Percentiles rank a stretch among this genome's conserved stretches.
phyloP scores from a whole-genome alignment of 495 filamentous ascomycete genomes.

The Cenococcum geophilum region DNA sequence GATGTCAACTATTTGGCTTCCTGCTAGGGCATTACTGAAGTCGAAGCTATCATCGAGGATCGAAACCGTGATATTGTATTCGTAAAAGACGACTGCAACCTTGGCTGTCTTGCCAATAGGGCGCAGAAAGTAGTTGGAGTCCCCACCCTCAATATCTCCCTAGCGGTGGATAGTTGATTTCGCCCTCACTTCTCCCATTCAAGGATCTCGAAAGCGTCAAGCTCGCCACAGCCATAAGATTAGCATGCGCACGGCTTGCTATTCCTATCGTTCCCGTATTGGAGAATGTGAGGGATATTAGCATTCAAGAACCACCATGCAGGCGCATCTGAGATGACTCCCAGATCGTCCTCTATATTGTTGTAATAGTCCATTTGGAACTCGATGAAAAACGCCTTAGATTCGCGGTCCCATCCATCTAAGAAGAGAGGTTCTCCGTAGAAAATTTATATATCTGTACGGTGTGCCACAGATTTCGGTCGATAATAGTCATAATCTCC shows the following conservation, averaged over 20 bases:
- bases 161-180: slow-evolving; percentile 55
- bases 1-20: slow-evolving; percentile 10
- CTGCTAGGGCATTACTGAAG: slow-evolving; percentile 7
- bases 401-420: slow-evolving; percentile 60
- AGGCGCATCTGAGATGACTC: slow-evolving; percentile 47
- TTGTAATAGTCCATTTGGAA: slow-evolving; percentile 60
- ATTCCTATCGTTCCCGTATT: slow-evolving; percentile 49
- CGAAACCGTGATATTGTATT: slow-evolving; percentile 41
- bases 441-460: slow-evolving; percentile 39
- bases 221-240: slow-evolving; percentile 62
- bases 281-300: slow-evolving; percentile 56
- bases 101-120: slow-evolving; percentile 50
- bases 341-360: slow-evolving; percentile 39
- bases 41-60: slow-evolving; percentile 35
- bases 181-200: slow-evolving; percentile 42
- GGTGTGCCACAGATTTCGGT: slow-evolving; percentile 53
- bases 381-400: slow-evolving; percentile 61
- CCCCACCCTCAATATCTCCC: slow-evolving; percentile 48
- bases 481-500: slow-evolving; percentile 54
- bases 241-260: slow-evolving; percentile 57
- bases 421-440: slow-evolving; percentile 3
- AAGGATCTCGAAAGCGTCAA: slow-evolving; percentile 65
- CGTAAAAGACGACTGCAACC: slow-evolving; percentile 54
- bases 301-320: slow-evolving; percentile 67
- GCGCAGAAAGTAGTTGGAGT: slow-evolving; percentile 58